Evolutionary conservation across 139 green algal species (phyloP), one percentile per base, ranked within the genome.

Genomic region (Chlorella ohadii): DNA sequence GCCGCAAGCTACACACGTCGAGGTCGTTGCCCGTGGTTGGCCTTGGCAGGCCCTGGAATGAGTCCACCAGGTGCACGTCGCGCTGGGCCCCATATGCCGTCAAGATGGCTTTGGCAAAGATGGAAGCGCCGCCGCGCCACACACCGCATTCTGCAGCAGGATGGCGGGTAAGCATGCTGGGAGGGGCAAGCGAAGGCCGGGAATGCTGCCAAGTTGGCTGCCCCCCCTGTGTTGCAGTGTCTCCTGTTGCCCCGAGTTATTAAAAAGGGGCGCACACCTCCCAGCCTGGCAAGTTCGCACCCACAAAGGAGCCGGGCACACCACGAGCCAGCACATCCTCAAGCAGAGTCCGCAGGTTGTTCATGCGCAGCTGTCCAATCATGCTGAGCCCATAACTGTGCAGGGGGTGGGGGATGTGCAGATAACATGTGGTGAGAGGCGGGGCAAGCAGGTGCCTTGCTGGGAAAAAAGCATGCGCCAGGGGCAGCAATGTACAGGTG

Each of bases 311-410:
- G 66, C 66, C 66, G 19, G 66, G 66, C 3, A 73, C 34, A 25
- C 41, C 36, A 3, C 25, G 3, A 2, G 36, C 31, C 34, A 73
- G 34, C 3, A 73, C 66, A 17, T 19, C 33, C 31, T 39, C 36
- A 33, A 73, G 66, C 66, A 73, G 66, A 33, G 41, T 19, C 34
- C 36, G 36, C 19, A 73, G 33, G 66, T 73, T 73, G 66, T 73
- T 51, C 15, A 73, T 34, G 20, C 66, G 66, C 13, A 23, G 11
- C 33, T 34, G 41, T 22, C 66, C 66, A 16, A 73, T 16, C 66
- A 73, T 73, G 34, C 31, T 73, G 17, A 51, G n/a, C 16, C 66
- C 66, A 47, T 73, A 73, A 34, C 66, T 73, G 33, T 34, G 31
- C n/a, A 12, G 16, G 4, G 17, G 31, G 22, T 20, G 59, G 19